A percentile compares a stretch with the other conserved stretches of the same genome.
Conservation (phyloP, 2,329 filamentous ascomycete genomes). For the Aspergillus novofumigatus region DNA sequence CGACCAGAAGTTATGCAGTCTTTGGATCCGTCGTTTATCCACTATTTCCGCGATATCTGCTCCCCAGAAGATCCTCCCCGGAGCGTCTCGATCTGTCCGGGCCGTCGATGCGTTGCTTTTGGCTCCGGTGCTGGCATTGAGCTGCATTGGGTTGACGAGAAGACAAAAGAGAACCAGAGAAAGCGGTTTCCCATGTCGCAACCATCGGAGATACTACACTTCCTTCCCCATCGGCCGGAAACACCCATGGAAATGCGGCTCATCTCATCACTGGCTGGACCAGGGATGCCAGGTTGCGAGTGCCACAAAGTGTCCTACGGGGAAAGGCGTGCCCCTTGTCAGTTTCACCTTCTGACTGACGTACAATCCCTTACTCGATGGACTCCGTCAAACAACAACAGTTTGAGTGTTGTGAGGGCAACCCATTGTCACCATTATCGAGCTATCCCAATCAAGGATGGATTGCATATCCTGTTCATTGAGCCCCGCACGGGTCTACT, state of each 20-base stretch:
- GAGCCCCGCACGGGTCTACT: conserved; percentile 55
- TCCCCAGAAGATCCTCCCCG: conserved; percentile 59
- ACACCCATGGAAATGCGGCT: conserved; percentile 56
- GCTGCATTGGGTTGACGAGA: conserved; percentile 55
- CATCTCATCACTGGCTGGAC: conserved; percentile 56
- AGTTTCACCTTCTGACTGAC: conserved; percentile 26
- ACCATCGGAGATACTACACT: conserved; percentile 48
- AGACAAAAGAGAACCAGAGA: conserved; percentile 37
- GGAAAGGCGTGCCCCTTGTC: conserved; percentile 20
- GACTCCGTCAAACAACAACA: conserved; percentile 13
- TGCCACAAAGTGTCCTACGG: conserved; percentile 21
- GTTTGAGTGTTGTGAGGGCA: conserved; percentile 36
- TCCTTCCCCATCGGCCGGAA: conserved; percentile 52
- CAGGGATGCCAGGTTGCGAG: conserved; percentile 26
- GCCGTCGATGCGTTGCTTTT: conserved; percentile 61
- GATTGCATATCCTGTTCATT: conserved; percentile 61
- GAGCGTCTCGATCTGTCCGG: conserved; percentile 64
- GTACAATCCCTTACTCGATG: conserved; percentile 25
- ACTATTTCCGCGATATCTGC: conserved; percentile 52
- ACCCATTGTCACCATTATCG: conserved; percentile 57
- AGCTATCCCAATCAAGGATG: conserved; percentile 62
- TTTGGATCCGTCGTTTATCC: conserved; percentile 30
- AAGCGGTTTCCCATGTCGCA: conserved; percentile 40
- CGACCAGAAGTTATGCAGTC: conserved; percentile 21
- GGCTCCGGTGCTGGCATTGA: conserved; percentile 61